These are phyloP conservation scores for Pyrenophora seminiperda DNA, from an alignment of 2,329 filamentous ascomycete species.

Conservation along the genomic window DNA sequence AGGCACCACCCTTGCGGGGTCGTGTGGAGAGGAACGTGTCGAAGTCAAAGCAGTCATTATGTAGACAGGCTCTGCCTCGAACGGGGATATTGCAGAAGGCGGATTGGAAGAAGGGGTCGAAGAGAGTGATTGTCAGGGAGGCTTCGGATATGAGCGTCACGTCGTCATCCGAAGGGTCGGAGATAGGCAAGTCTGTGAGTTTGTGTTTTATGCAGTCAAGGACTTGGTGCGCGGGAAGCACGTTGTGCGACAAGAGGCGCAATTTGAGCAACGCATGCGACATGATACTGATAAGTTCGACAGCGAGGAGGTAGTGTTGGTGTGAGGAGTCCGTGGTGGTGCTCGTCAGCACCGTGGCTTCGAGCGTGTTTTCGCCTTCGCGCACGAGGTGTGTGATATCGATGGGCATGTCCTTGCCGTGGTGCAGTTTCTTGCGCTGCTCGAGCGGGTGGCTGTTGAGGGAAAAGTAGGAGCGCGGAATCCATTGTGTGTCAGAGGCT, in stretches of 20 bases:
- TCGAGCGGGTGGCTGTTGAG: constrained; percentile 64
- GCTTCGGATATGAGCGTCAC: constrained; percentile 51
- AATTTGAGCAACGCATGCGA: constrained; percentile 47
- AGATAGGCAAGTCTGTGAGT: too few species aligned
- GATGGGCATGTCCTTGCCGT: constrained; percentile 75
- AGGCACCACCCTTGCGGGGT: constrained; percentile 25
- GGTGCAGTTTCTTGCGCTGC: constrained; percentile 70
- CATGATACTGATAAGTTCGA: constrained; percentile 70
- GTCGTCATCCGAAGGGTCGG: constrained; percentile 63
- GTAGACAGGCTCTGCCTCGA: constrained; percentile 70
- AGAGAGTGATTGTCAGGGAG: constrained; percentile 51
- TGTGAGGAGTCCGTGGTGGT: constrained; percentile 42
- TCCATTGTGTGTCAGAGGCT: constrained; percentile 70
- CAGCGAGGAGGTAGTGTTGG: constrained; percentile 64
- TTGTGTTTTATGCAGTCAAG: constrained; percentile 62
- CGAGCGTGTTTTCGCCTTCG: constrained; percentile 66
- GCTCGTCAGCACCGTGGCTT: constrained; percentile 49
- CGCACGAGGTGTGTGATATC: constrained; percentile 70
- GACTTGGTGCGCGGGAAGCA: constrained; percentile 56
- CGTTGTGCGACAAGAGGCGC: constrained; percentile 28
- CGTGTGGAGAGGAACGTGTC: constrained; percentile 70
- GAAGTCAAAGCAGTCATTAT: constrained; percentile 90
- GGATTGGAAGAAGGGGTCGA: constrained; percentile 54
- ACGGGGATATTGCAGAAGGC: constrained; percentile 71
- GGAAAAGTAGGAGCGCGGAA: constrained; percentile 67